Percentiles rank a stretch among this genome's conserved stretches.
Evolutionary conservation across 371 early-diverging fungal species (phyloP).

Genomic region (Circinella umbellata): DNA sequence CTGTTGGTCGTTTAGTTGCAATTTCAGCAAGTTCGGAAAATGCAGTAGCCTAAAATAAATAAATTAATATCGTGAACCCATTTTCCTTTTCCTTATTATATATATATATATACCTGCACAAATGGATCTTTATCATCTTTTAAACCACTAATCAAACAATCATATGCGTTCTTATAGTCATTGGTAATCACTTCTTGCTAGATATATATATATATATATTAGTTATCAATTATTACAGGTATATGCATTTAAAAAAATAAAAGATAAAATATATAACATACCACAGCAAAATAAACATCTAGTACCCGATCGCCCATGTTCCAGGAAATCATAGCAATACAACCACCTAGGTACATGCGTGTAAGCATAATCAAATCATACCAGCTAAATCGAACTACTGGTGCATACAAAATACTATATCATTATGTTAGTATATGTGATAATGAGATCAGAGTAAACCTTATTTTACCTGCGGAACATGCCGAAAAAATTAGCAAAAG

Average conservation of each 20-base stretch:
- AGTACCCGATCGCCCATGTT: conserved; percentile 52
- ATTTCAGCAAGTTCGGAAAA: conserved; percentile 53
- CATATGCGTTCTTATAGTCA: conserved; percentile 34
- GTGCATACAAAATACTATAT: conserved; percentile 41
- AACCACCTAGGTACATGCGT: conserved; percentile 46
- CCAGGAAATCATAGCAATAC: conserved; percentile 32
- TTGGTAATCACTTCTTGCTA: conserved; percentile 37
- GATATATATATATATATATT: background rate
- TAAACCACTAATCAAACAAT: conserved; percentile 43
- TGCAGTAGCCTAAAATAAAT: conserved; percentile 32
- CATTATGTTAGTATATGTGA: conserved; percentile 17
- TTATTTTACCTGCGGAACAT: background rate
- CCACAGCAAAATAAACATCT: conserved; percentile 41
- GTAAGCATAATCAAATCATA: conserved; percentile 41
- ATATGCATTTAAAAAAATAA: no score
- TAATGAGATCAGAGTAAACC: no score
- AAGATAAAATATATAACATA: conserved; percentile 5
- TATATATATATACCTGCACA: conserved; percentile 19
- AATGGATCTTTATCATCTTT: conserved; percentile 20
- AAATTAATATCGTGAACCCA: background rate
- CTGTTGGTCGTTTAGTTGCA: conserved; percentile 31
- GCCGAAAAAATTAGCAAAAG: background rate
- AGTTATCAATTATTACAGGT: background rate
- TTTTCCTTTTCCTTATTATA: background rate
- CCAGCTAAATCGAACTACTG: conserved; percentile 53